phyloP scores from a whole-genome alignment of 2,329 filamentous ascomycete species.

The Didymella pomorum region DNA sequence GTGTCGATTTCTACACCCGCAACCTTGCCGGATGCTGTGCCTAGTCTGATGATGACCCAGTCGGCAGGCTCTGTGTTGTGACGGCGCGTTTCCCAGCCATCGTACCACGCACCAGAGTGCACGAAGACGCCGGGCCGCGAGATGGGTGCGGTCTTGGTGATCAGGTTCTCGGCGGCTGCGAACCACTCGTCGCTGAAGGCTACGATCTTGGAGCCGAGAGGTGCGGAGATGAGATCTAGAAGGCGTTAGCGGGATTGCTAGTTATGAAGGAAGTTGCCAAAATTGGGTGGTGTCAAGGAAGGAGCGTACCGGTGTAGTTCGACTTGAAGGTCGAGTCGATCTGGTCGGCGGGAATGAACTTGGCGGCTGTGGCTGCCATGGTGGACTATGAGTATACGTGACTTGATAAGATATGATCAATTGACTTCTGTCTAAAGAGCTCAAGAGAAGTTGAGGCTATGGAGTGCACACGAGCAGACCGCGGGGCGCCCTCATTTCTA shows the following conservation, averaged over 20 bases:
- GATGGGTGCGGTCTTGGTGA: slow-evolving; percentile 64
- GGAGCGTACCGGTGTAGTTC: slow-evolving; percentile 58
- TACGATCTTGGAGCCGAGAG: slow-evolving; percentile 61
- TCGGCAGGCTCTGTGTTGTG: slow-evolving; percentile 67
- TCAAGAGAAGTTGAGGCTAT: background rate
- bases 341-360: slow-evolving; percentile 54
- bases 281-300: background rate
- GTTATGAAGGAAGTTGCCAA: too few relatives aligned
- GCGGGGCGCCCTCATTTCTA: slow-evolving; percentile 8
- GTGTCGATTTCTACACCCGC: slow-evolving; percentile 82
- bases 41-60: slow-evolving; percentile 67
- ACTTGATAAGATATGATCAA: background rate
- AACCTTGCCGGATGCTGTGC: slow-evolving; percentile 73
- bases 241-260: background rate
- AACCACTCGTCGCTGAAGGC: slow-evolving; percentile 69
- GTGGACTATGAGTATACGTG: background rate
- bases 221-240: slow-evolving; percentile 61
- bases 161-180: slow-evolving; percentile 66
- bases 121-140: slow-evolving; percentile 66
- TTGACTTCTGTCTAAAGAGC: background rate
- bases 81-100: slow-evolving; percentile 70
- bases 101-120: slow-evolving; percentile 69
- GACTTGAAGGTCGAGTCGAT: slow-evolving; percentile 65
- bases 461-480: background rate
- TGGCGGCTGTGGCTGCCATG: slow-evolving; percentile 28